Conservation (phyloP, 495 filamentous ascomycete genomes). For the Podospora pseudopauciseta region DNA sequence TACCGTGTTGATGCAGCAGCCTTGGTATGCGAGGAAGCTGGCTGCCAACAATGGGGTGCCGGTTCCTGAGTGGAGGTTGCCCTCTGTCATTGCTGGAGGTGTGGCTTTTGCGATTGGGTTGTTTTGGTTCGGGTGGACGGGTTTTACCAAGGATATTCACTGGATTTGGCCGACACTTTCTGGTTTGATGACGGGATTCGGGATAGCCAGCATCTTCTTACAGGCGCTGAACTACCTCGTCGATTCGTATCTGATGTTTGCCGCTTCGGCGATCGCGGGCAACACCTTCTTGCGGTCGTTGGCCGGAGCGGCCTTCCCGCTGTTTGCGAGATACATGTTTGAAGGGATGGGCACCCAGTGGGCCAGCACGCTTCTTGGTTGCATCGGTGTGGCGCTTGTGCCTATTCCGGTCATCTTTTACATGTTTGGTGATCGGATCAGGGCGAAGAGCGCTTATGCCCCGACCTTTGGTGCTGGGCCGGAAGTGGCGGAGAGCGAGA, state of each 20-base stretch:
- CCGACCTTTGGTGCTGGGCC: slow-evolving; percentile 42
- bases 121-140: slow-evolving; percentile 88
- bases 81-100: slow-evolving; percentile 73
- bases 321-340: slow-evolving; percentile 83
- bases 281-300: slow-evolving; percentile 85
- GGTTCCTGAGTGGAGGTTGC: slow-evolving; percentile 83
- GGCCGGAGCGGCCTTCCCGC: slow-evolving; percentile 72
- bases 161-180: slow-evolving; percentile 81
- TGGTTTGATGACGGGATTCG: slow-evolving; percentile 56
- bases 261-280: slow-evolving; percentile 81
- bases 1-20: slow-evolving; percentile 62
- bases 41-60: slow-evolving; percentile 69
- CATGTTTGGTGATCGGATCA: slow-evolving; percentile 59
- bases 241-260: slow-evolving; percentile 85
- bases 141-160: slow-evolving; percentile 59
- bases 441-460: slow-evolving; percentile 64
- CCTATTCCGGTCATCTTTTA: slow-evolving; percentile 72
- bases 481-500: neutral
- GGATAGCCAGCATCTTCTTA: slow-evolving; percentile 76
- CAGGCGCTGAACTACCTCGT: slow-evolving; percentile 84
- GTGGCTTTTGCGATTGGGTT: slow-evolving; percentile 69
- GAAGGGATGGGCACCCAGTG: slow-evolving; percentile 70
- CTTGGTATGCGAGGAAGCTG: slow-evolving; percentile 64
- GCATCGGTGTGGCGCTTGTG: slow-evolving; percentile 62
- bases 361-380: slow-evolving; percentile 73